A percentile compares a stretch with the other conserved stretches of the same genome.
Conservation (phyloP, 208 protist genomes). For the Leishmania mexicana region DNA sequence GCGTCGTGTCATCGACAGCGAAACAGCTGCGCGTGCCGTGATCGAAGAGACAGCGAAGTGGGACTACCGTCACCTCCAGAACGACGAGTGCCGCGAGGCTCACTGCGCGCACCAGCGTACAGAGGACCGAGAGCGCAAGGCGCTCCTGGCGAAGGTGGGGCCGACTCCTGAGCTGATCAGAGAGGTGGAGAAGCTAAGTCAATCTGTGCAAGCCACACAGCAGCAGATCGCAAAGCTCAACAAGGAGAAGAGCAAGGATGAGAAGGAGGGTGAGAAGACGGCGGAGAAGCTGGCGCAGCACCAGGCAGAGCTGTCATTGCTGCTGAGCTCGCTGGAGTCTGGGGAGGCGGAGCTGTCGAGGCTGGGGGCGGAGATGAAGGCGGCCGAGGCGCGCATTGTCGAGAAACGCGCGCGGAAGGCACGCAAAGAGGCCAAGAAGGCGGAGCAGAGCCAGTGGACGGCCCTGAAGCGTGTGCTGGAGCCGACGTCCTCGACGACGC, state of each 20-base stretch:
- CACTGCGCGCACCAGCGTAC: conserved; percentile 54
- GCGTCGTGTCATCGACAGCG: conserved; percentile 12
- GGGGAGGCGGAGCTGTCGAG: conserved; percentile 24
- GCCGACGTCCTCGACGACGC: conserved; percentile 33
- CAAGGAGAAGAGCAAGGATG: conserved; percentile 69
- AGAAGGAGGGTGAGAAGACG: conserved; percentile 44
- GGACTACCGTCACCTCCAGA: conserved; percentile 44
- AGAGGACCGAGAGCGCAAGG: conserved; percentile 72
- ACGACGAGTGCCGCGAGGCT: conserved; percentile 50
- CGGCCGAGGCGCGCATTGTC: conserved; percentile 31
- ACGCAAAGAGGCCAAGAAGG: conserved; percentile 40
- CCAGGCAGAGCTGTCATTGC: conserved; percentile 41
- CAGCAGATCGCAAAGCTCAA: conserved; percentile 66
- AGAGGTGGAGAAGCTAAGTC: conserved; percentile 61
- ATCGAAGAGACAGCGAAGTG: conserved; percentile 9
- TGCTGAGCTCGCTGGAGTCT: conserved; percentile 27
- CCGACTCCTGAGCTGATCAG: conserved; percentile 65
- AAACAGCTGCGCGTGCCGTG: conserved; percentile 10
- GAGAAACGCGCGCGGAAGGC: conserved; percentile 32
- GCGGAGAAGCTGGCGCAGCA: conserved; percentile 50
- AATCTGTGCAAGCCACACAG: conserved; percentile 46
- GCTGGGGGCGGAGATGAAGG: conserved; percentile 49
- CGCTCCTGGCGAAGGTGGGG: conserved; percentile 55
- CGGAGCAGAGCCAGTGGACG: conserved; percentile 36
- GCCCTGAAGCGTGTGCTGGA: conserved; percentile 58